Base-by-base conservation (phyloP, 2,329 filamentous ascomycete genomes). In the Ophiostoma sp. region DNA sequence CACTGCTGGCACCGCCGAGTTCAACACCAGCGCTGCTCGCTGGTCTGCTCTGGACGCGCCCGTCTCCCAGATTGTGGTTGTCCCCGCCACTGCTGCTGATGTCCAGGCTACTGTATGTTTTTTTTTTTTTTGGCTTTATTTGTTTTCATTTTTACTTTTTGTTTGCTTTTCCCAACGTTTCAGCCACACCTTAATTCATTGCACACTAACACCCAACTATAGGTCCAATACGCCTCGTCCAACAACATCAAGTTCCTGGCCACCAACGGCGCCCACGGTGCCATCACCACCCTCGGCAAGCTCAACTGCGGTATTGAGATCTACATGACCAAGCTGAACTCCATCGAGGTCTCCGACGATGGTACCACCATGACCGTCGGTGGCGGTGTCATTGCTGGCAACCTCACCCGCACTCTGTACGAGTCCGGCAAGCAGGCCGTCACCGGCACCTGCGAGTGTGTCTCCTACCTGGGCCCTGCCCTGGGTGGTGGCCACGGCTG, bases 401-500 rank as follows among this genome's bases (percentile, higher is more conserved):
- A 87, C 74, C 82, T 88, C 15, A 86, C 89, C 73, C 77, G 79
- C 6, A 82, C 82, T 0, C 82, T 82, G 0, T 83, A 79, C 68
- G 76, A 81, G 67, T 78, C 85, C 74, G 81, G 81, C 0, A 80
- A 89, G 2, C 87, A 86, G 1, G 86, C 86, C 1, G 84, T 88
- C 0, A 87, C 86, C 10, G 83, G 83, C 52, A 81, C 79, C 10
- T 87, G 85, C 73, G 84, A 85, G 76, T 86, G 84, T 72, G 64
- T 82, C 79, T 44, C 79, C 75, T 74, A 74, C 67, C 69, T 77
- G 23, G 77, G 77, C 0, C 84, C 84, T 0, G 84, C 79, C 0
- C 81, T 89, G 0, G 86, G 87, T 2, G 87, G 87, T 69, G 86
- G 87, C 4, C 83, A 86, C 75, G 85, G 86, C 41, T 81, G 80